Evolutionary conservation across 129 eudicot genomes (phyloP).

Genomic region (Escallonia herrerae): DNA sequence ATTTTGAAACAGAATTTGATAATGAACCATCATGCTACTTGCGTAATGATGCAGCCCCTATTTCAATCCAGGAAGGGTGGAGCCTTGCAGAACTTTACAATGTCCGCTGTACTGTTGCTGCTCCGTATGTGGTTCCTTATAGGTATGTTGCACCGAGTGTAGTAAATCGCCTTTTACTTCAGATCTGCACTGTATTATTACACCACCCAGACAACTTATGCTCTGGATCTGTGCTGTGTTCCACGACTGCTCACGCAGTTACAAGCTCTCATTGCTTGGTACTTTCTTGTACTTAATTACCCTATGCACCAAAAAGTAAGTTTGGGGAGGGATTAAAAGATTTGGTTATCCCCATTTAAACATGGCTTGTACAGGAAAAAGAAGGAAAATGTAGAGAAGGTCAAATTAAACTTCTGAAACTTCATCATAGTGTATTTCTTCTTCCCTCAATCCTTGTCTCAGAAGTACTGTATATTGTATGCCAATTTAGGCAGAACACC

Average conservation of each 20-base stretch:
- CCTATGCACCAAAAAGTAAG: too few relatives aligned
- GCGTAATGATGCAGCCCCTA: constrained; percentile 10
- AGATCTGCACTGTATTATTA: neutral
- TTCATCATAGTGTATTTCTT: neutral
- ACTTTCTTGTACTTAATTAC: too few relatives aligned
- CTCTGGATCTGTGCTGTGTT: neutral
- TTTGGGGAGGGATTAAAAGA: too few relatives aligned
- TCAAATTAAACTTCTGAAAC: neutral
- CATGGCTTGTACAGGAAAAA: neutral
- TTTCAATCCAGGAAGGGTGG: constrained; percentile 85
- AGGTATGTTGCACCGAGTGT: constrained; percentile 29
- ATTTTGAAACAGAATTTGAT: too few relatives aligned
- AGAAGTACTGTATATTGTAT: neutral
- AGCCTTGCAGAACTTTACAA: constrained; percentile 85
- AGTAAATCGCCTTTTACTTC: neutral
- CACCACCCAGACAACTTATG: neutral
- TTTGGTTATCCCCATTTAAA: too few relatives aligned
- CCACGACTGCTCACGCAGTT: too few relatives aligned
- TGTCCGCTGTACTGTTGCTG: constrained; percentile 73
- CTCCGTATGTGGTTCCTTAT: constrained; percentile 94
- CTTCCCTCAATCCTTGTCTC: neutral
- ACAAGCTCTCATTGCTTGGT: too few relatives aligned
- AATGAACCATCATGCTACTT: too few relatives aligned
- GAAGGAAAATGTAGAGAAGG: neutral
- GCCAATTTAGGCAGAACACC: neutral